These are phyloP conservation scores for Termitomyces sp. DNA, from an alignment of 768 basidiomycete species.

Conservation along the genomic window DNA sequence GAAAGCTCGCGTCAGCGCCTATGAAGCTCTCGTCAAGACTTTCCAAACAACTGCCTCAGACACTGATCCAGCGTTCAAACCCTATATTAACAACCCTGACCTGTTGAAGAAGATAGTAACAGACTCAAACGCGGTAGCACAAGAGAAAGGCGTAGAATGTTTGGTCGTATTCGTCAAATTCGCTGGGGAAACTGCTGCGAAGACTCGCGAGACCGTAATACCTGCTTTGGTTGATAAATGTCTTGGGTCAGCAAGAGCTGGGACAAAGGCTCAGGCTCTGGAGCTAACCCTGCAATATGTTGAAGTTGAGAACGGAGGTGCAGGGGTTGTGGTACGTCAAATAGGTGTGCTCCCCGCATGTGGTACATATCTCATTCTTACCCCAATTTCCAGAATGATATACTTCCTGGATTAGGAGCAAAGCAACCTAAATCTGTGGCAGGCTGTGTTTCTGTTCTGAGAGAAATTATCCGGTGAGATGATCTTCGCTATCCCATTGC, in stretches of 20 bases:
- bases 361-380: slow-evolving; percentile 24
- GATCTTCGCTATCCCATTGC: background rate
- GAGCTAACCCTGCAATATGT: slow-evolving; percentile 88
- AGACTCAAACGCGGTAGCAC: slow-evolving; percentile 94
- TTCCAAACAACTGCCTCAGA: slow-evolving; percentile 91
- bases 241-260: slow-evolving; percentile 85
- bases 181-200: slow-evolving; percentile 84
- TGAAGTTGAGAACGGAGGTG: slow-evolving; percentile 87
- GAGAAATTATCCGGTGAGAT: slow-evolving; percentile 80
- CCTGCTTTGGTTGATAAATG: slow-evolving; percentile 97
- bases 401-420: slow-evolving; percentile 80
- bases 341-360: slow-evolving; percentile 18
- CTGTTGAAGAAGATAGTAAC: slow-evolving; percentile 82
- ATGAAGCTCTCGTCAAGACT: slow-evolving; percentile 81
- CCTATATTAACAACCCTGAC: slow-evolving; percentile 76
- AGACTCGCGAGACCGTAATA: slow-evolving; percentile 75
- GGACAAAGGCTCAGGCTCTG: slow-evolving; percentile 83
- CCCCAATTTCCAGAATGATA: slow-evolving; percentile 51
- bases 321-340: slow-evolving; percentile 81
- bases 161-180: slow-evolving; percentile 83
- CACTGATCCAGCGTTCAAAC: slow-evolving; percentile 89
- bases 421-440: slow-evolving; percentile 96
- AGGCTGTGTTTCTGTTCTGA: slow-evolving; percentile 70
- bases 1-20: slow-evolving; percentile 96
- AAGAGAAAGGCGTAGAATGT: slow-evolving; percentile 96